Conservation (phyloP, 345 rosid species). For the Lumnitzera littorea region DNA sequence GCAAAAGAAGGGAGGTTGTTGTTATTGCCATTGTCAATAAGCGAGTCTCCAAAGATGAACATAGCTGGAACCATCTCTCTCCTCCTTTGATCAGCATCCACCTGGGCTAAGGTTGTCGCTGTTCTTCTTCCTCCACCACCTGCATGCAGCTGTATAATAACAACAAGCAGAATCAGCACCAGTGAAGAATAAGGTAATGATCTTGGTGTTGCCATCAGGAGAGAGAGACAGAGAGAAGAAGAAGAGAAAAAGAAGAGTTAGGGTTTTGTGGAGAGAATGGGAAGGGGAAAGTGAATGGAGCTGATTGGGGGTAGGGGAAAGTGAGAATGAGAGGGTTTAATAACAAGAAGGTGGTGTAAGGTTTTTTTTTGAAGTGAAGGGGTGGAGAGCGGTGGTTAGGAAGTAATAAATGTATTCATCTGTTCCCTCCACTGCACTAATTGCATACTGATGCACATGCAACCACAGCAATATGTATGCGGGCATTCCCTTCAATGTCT, state of each 20-base stretch:
- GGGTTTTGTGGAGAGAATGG: neutral
- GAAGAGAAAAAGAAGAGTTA: constrained; percentile 8
- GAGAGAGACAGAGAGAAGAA: neutral
- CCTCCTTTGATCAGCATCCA: constrained; percentile 13
- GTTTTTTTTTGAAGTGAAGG: constrained; percentile 2
- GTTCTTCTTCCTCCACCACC: neutral
- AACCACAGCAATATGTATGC: neutral
- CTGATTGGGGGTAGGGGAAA: neutral
- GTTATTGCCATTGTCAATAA: constrained; percentile 90
- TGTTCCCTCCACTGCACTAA: constrained; percentile 15
- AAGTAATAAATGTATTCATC: constrained; percentile 43
- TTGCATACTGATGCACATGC: neutral
- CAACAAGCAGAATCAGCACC: neutral
- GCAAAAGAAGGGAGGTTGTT: constrained; percentile 79
- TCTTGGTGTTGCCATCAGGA: constrained; percentile 5
- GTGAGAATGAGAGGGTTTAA: constrained; percentile 3
- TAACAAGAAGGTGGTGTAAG: neutral
- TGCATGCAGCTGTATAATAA: constrained; percentile 4
- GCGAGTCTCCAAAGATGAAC: constrained; percentile 93
- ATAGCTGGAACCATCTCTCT: constrained; percentile 70
- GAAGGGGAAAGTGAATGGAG: neutral
- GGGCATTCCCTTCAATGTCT: no score
- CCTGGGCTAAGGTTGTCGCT: constrained; percentile 10
- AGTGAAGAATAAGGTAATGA: no score
- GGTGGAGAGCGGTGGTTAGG: constrained; percentile 19